Evolutionary conservation across 768 basidiomycete species (phyloP), one percentile per base, ranked within the genome.

Genomic region (Chiua virens): DNA sequence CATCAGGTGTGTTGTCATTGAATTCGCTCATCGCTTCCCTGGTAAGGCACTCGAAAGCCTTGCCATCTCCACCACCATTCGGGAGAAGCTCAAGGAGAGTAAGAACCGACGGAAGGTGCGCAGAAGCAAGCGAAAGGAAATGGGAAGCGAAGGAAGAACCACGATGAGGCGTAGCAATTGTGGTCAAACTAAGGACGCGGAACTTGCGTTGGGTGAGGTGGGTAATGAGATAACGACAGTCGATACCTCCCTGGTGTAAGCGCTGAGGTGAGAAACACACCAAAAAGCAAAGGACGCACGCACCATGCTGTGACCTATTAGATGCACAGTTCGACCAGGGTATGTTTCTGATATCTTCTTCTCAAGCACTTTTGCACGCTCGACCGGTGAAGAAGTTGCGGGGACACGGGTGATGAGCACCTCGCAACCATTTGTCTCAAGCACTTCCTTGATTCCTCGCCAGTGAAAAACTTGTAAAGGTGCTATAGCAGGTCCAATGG

Each of bases 61-160:
- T 86, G 8, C 97, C 97, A 57, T 98, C 95, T 10, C 97, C 97
- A 1, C 92, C 91, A 10, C 95, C 91, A 51, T 90, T 96, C 1
- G 95, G 89, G 3, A 93, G 79, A 37, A 97, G 65, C 55, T 93
- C 88, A 20, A 99, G 80, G 15, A 90, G 73, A 18, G 83, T 77
- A 25, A 91, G 75, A 15, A 91, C 79, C 4, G 81, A 81, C 18
- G 88, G 85, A 72, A 91, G 78, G 38, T 83, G 81, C 13, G 75
- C 62, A 10, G 70, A 77, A 10, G 89, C 89, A n/a, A 92, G 76
- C 11, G 78, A 73, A 41, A 96, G 79, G 65, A 95, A 91, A 67
- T 92, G 90, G 66, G 96, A 89, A 1, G 96, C 96, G 58, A 98
- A 98, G 1, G 87, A 76, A 21, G 93, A 95, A 8, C 97, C 97